phyloP scores from a whole-genome alignment of 2,329 filamentous ascomycete species.

The Xylaria polymorpha region DNA sequence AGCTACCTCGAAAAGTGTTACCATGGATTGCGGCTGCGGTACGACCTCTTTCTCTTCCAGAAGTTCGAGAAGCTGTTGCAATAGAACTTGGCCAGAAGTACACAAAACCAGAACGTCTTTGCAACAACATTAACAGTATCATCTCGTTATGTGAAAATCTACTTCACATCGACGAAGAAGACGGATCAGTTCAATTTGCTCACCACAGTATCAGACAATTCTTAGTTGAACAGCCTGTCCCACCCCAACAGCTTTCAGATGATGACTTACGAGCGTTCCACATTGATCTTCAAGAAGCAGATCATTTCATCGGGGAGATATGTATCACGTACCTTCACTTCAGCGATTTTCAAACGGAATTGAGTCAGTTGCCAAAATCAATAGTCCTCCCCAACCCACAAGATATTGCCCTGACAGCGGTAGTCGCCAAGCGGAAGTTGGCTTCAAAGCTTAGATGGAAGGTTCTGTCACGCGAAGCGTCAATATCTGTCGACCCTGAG shows the following conservation, averaged over 20 bases:
- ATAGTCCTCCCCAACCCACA: constrained; percentile 19
- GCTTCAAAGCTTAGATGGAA: background rate
- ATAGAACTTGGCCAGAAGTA: constrained; percentile 50
- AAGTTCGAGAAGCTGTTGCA: constrained; percentile 53
- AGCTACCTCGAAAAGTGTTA: constrained; percentile 46
- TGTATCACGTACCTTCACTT: constrained; percentile 56
- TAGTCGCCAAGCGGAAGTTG: background rate
- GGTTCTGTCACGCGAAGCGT: background rate
- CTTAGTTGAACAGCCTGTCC: constrained; percentile 33
- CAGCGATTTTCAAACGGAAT: constrained; percentile 53
- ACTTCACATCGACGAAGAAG: constrained; percentile 39
- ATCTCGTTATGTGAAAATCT: constrained; percentile 38
- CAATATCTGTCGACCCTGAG: background rate
- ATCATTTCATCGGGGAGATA: constrained; percentile 51
- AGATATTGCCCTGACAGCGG: background rate
- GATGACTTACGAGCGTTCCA: constrained; percentile 35
- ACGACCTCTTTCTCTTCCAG: constrained; percentile 50
- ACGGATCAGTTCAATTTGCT: constrained; percentile 37
- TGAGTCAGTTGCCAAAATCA: constrained; percentile 49
- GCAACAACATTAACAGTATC: constrained; percentile 46
- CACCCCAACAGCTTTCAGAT: constrained; percentile 21
- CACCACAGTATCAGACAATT: constrained; percentile 49
- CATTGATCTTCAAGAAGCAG: constrained; percentile 44
- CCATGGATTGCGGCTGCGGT: constrained; percentile 50
- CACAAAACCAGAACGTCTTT: constrained; percentile 42